Evolutionary conservation across 306 rosid genomes (phyloP), one percentile per base, ranked within the genome.

Genomic region (Oxytropis ochrocephala): DNA sequence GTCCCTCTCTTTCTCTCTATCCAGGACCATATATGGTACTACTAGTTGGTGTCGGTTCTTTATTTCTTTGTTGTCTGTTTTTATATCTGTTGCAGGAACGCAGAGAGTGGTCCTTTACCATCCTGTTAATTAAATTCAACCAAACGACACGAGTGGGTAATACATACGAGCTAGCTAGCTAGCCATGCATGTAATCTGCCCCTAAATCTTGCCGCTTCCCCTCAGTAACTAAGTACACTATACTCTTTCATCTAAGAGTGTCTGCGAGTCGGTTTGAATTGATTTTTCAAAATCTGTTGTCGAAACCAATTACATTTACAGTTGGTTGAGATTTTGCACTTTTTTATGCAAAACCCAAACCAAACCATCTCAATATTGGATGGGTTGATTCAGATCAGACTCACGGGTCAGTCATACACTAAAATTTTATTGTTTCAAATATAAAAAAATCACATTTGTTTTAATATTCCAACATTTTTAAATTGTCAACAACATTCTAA

Each of bases 81-180:
- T 78, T 60, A 61, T 61, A 74, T 47, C 52, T 75, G 51, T 55
- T 56, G 74, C 64, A 69, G 73, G 47, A 69, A 6, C 11, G 64
- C 77, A 63, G 69, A 16, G 36, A 27, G 80, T 75, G 80, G 74
- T 75, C 80, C 80, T 55, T 60, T 7, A 53, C 51, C 39, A 16
- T 55, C 29, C 11, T 55, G 55, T 52, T 52, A 53, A 44, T 52
- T 52, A 53, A 44, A 63, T 53, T 77, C 2, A 69, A 60, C 51
- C 76, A 32, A 32, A 76, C 29, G 12, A 30, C 78, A 72, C 59
- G 46, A 67, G 52, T 47, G 73, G 67, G 38, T 60, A 30, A 60
- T 11, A 43, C 19, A 60, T 11, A 43, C 19, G 44, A 58, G 5
- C 29, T 24, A 1, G 1, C 29, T 24, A 58, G 5, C n/a, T n/a